phyloP scores from a whole-genome alignment of 805 yeast genomes.

The Candida morakotiae region DNA sequence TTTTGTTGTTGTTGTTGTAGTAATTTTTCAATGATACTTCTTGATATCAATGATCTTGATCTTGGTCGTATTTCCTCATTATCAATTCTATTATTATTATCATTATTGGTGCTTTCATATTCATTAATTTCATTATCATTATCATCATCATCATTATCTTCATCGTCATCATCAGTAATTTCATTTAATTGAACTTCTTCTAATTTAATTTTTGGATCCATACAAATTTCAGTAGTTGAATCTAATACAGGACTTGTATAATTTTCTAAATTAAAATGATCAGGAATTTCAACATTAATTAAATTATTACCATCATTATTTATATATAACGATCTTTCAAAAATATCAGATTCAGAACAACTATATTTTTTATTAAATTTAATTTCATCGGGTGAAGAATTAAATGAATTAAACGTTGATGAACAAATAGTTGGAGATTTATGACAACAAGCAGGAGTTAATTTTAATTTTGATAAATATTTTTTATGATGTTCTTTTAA shows the following conservation, averaged over 20 bases:
- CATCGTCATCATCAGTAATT: conserved; percentile 9
- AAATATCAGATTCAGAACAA: conserved; percentile 8
- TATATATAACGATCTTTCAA: conserved; percentile 11
- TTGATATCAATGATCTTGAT: conserved; percentile 7
- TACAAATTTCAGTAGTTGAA: conserved; percentile 25
- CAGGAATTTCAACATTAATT: conserved; percentile 14
- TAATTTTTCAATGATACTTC: too few relatives aligned
- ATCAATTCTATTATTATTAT: background rate
- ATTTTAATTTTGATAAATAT: background rate
- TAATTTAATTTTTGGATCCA: conserved; percentile 21
- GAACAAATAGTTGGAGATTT: background rate
- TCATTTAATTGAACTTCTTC: conserved; percentile 17
- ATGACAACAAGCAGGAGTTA: conserved; percentile 2
- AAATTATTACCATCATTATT: conserved; percentile 1
- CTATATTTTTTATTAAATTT: background rate
- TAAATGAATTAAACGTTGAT: background rate
- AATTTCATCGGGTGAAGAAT: too few relatives aligned
- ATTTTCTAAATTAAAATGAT: conserved; percentile 25
- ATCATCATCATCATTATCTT: background rate
- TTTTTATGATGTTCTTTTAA: background rate
- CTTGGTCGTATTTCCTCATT: conserved; percentile 3
- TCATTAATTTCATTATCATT: background rate
- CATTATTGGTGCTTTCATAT: background rate
- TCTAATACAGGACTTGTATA: conserved; percentile 28
- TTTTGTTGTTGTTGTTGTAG: too few relatives aligned